phyloP scores from a whole-genome alignment of 371 early-diverging fungal genomes.

The Thermomucor indicae-seudaticae region DNA sequence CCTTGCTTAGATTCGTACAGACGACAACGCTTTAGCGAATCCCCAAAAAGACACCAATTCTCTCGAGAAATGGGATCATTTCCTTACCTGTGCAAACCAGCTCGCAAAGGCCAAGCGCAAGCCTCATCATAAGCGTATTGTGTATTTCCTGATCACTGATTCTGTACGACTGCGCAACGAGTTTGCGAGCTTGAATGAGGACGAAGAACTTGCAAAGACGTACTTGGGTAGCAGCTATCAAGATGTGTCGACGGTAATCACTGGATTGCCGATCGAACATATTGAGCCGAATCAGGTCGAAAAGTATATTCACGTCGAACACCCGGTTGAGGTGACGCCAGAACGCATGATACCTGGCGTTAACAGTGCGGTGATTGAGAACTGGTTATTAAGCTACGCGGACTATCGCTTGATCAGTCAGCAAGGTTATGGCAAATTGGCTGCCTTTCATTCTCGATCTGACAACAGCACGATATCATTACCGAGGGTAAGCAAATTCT shows the following conservation, averaged over 20 bases:
- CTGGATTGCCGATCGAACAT: slow-evolving; percentile 29
- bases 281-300: slow-evolving; percentile 25
- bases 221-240: slow-evolving; percentile 2
- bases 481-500: slow-evolving; percentile 35
- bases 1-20: slow-evolving; percentile 39
- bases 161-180: slow-evolving; percentile 37
- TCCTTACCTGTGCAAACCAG: slow-evolving; percentile 42
- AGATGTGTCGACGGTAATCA: slow-evolving; percentile 12
- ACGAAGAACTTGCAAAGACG: neutral
- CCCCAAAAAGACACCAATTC: slow-evolving; percentile 32
- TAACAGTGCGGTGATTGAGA: slow-evolving; percentile 31
- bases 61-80: slow-evolving; percentile 39
- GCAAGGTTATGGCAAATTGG: slow-evolving; percentile 40
- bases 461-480: slow-evolving; percentile 33
- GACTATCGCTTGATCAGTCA: slow-evolving; percentile 32
- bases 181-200: slow-evolving; percentile 27
- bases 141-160: slow-evolving; percentile 46
- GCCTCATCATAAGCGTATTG: slow-evolving; percentile 34
- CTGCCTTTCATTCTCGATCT: slow-evolving; percentile 34
- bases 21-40: slow-evolving; percentile 37
- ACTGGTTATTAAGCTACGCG: slow-evolving; percentile 30
- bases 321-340: slow-evolving; percentile 11
- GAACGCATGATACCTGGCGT: slow-evolving; percentile 26
- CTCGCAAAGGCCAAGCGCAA: slow-evolving; percentile 27
- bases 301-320: slow-evolving; percentile 22